phyloP scores from a whole-genome alignment of 2,329 filamentous ascomycete species.

The Calonectria fujianensis region DNA sequence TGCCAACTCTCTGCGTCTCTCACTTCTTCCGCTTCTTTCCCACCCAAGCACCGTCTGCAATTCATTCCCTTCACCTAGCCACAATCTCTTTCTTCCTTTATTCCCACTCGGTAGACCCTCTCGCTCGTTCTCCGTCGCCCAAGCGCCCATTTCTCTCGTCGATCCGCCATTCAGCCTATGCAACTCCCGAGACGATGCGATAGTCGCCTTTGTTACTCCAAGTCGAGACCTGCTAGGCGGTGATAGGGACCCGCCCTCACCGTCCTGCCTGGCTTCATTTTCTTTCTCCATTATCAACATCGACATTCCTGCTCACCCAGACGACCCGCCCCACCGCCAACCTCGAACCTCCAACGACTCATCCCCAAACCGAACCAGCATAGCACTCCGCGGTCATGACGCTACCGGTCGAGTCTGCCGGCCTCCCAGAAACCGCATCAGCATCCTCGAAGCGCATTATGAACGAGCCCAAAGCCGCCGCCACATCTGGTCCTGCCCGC shows the following conservation, averaged over 20 bases:
- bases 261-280: constrained; percentile 45
- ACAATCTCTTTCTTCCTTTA: constrained; percentile 6
- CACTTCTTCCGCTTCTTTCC: constrained; percentile 26
- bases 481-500: constrained; percentile 60
- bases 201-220: constrained; percentile 49
- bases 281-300: constrained; percentile 12
- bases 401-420: constrained; percentile 56
- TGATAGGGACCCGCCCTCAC: constrained; percentile 51
- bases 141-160: constrained; percentile 37
- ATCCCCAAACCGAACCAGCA: constrained; percentile 33
- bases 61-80: constrained; percentile 6
- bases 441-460: constrained; percentile 59
- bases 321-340: constrained; percentile 31
- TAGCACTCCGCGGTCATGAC: constrained; percentile 57
- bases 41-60: constrained; percentile 8
- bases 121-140: constrained; percentile 43
- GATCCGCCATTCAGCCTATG: constrained; percentile 44
- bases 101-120: constrained; percentile 1
- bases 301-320: constrained; percentile 17
- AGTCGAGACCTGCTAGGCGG: constrained; percentile 51
- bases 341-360: constrained; percentile 36
- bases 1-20: constrained; percentile 39
- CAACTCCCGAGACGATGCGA: constrained; percentile 55
- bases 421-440: constrained; percentile 56
- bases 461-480: constrained; percentile 57